Evolutionary conservation across 2,329 filamentous ascomycete genomes (phyloP), one percentile per base, ranked within the genome.

Genomic region (Fusarium irregulare): DNA sequence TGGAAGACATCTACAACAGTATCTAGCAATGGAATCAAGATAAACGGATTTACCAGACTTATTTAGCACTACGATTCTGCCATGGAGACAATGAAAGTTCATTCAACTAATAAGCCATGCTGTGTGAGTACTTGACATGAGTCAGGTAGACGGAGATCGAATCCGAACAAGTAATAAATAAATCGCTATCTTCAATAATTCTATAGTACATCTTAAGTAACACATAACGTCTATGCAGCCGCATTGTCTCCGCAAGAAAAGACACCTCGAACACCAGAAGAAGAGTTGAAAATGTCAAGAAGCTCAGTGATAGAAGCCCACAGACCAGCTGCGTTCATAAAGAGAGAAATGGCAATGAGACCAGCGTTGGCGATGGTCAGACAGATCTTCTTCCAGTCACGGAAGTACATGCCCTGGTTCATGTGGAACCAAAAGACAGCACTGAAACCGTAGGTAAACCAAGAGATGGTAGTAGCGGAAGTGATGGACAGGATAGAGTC

Each of bases 401-500:
- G 44, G 34, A 74, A 75, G 44, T 68, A 54, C 21, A 42, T 40
- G 0, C 57, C 48, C 28, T 65, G 56, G 56, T 76, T 76, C 49
- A 71, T 61, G 3, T 75, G 66, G 14, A 76, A 66, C 75, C 74
- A 76, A 30, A 77, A 75, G 12, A 75, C 64, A 14, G 70, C 73
- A 20, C 67, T 65, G 8, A 76, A 69, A 16, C 71, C 67, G 6
- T 73, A 76, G 0, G 73, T 76, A 3, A 76, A 76, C 75, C 75
- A 76, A 8, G 75, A 66, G 12, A 76, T 72, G 7, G 73, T 75
- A 2, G 73, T 76, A 6, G 75, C 72, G 0, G 73, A 74, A 1
- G 73, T 74, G 6, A 77, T 76, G 1, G 72, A 70, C 18, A 77
- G 68, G 13, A 77, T 76, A 0, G 75, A 76, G 25, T 76, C 73